phyloP scores from a whole-genome alignment of 1,284 basidiomycete species.

The Neolentinus lepideus region DNA sequence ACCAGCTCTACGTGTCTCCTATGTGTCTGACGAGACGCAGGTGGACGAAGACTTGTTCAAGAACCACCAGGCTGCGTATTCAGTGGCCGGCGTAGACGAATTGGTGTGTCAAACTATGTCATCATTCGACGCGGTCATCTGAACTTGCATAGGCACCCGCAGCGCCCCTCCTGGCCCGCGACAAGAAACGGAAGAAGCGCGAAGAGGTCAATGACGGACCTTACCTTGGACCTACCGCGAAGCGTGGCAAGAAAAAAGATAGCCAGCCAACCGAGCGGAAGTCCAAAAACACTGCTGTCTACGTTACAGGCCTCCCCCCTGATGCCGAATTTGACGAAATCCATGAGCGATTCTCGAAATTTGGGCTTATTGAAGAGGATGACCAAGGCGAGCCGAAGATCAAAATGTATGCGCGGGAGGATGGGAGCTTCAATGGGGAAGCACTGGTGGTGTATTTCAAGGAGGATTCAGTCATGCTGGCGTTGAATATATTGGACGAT shows the following conservation, averaged over 20 bases:
- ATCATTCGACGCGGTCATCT: slow-evolving; percentile 12
- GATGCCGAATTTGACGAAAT: slow-evolving; percentile 77
- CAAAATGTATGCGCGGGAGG: slow-evolving; percentile 89
- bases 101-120: slow-evolving; percentile 46
- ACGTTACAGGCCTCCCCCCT: slow-evolving; percentile 79
- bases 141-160: slow-evolving; percentile 60
- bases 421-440: slow-evolving; percentile 92
- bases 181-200: slow-evolving; percentile 73
- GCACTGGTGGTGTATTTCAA: slow-evolving; percentile 97
- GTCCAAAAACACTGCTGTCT: slow-evolving; percentile 90
- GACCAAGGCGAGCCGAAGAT: slow-evolving; percentile 83
- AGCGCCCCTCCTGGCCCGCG: slow-evolving; percentile 72
- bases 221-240: slow-evolving; percentile 45
- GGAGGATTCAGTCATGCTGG: slow-evolving; percentile 88
- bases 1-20: not conserved
- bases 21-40: slow-evolving; percentile 24
- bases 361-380: slow-evolving; percentile 90
- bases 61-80: slow-evolving; percentile 90
- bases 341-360: slow-evolving; percentile 79
- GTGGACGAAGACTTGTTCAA: slow-evolving; percentile 78
- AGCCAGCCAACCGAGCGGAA: slow-evolving; percentile 37
- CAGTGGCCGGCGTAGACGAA: slow-evolving; percentile 86
- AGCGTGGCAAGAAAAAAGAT: slow-evolving; percentile 46
- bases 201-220: slow-evolving; percentile 43
- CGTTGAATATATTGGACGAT: slow-evolving; percentile 85